Conservation (phyloP, 2,329 filamentous ascomycete species). For the Kalmusia sp. region DNA sequence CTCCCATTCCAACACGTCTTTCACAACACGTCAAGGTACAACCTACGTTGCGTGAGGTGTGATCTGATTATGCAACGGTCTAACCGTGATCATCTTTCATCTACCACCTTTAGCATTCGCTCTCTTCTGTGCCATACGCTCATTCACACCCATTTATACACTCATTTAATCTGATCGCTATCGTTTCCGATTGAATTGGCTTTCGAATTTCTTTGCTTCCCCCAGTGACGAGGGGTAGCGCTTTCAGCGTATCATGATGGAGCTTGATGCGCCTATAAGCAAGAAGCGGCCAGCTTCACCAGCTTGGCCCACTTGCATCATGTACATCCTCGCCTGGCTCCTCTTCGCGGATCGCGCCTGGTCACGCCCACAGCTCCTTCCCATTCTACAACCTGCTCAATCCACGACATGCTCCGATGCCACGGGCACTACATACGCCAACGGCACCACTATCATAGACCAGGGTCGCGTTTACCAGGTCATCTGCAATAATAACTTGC, state of each 20-base stretch:
- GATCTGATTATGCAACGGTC: neutral
- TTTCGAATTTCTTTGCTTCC: neutral
- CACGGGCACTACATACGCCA: conserved; percentile 14
- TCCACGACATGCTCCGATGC: conserved; percentile 18
- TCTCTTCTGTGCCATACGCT: conserved; percentile 9
- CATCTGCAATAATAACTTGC: conserved; percentile 14
- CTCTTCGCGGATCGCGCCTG: neutral
- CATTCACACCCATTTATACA: neutral
- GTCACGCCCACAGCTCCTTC: conserved; percentile 13
- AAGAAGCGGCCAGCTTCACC: too few relatives aligned
- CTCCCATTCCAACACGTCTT: conserved; percentile 10
- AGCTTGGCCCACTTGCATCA: neutral
- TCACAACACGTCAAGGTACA: conserved; percentile 4
- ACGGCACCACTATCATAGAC: conserved; percentile 8
- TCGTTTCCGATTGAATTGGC: neutral
- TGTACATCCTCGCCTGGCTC: neutral
- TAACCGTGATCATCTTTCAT: neutral
- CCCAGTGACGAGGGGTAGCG: neutral
- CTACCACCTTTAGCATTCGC: neutral
- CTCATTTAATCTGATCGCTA: neutral
- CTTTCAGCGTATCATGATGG: neutral
- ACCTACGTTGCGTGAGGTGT: neutral
- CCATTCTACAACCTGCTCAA: neutral
- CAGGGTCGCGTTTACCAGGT: conserved; percentile 15
- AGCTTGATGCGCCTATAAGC: neutral